Conservation (phyloP, 2,329 filamentous ascomycete species). For the Penicillium expansum region DNA sequence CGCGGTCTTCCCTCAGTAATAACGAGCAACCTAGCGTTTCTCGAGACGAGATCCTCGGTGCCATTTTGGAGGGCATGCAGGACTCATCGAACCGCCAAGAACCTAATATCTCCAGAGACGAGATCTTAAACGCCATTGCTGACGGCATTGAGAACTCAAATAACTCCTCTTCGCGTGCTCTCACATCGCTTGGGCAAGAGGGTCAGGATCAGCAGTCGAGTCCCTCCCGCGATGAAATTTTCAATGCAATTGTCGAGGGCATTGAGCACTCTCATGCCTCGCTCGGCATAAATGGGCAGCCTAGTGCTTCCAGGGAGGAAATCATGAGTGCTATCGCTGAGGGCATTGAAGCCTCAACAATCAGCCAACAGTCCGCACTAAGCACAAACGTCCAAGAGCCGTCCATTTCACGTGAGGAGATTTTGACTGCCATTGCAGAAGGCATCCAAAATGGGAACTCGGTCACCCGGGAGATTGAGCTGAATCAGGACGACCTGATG, state of each 20-base stretch:
- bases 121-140: conserved; percentile 8
- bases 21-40: neutral
- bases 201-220: neutral
- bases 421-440: conserved; percentile 59
- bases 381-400: conserved; percentile 36
- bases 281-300: neutral
- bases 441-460: conserved; percentile 52
- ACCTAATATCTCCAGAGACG: conserved; percentile 3
- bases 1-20: neutral
- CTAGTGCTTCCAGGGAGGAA: conserved; percentile 9
- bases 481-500: conserved; percentile 54
- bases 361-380: conserved; percentile 37
- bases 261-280: conserved; percentile 6
- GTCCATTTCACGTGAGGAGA: conserved; percentile 52
- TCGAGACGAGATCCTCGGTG: conserved; percentile 3
- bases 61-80: conserved; percentile 2
- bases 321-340: conserved; percentile 21
- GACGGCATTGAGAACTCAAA: conserved; percentile 6
- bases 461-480: conserved; percentile 58
- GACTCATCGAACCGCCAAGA: neutral
- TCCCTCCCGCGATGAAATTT: conserved; percentile 6
- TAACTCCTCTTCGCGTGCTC: neutral
- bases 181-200: neutral
- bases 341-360: conserved; percentile 18
- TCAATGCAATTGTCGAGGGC: conserved; percentile 4